phyloP scores from a whole-genome alignment of 805 yeast genomes.

The Starmera quercuum region DNA sequence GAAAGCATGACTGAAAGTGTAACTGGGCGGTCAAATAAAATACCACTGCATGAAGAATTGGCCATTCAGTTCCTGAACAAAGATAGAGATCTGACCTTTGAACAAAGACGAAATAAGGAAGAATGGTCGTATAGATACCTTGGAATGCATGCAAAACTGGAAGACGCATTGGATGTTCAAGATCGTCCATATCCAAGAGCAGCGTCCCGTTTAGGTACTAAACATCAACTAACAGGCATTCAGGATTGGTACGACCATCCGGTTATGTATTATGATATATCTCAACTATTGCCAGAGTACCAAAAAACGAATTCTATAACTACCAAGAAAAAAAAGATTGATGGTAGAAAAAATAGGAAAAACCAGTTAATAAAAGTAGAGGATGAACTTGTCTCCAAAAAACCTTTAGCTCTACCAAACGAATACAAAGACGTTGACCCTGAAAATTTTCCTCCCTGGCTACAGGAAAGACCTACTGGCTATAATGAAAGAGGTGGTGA shows the following conservation, averaged over 20 bases:
- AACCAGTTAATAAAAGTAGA: constrained; percentile 9
- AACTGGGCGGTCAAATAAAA: constrained; percentile 5
- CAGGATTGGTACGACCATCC: constrained; percentile 59
- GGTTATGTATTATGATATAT: constrained; percentile 54
- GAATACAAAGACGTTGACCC: constrained; percentile 33
- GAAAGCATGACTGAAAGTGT: neutral
- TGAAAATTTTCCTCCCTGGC: constrained; percentile 60
- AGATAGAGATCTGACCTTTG: constrained; percentile 33
- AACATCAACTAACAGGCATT: constrained; percentile 63
- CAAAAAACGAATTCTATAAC: constrained; percentile 11
- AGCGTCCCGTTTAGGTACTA: constrained; percentile 65
- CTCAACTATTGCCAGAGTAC: constrained; percentile 11
- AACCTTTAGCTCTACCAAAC: constrained; percentile 35
- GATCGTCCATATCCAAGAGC: constrained; percentile 80
- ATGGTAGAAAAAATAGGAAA: constrained; percentile 14
- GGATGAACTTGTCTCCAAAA: constrained; percentile 10
- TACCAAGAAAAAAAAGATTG: constrained; percentile 17
- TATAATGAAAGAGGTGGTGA: constrained; percentile 81
- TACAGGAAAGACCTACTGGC: constrained; percentile 72
- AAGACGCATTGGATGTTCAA: constrained; percentile 70
- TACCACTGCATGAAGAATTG: constrained; percentile 50
- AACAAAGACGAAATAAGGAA: constrained; percentile 46
- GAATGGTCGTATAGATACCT: constrained; percentile 80
- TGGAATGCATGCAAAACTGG: constrained; percentile 66
- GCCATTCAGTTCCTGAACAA: constrained; percentile 45